phyloP scores from a whole-genome alignment of 305 asterid species.

The Fraxinus dipetala region DNA sequence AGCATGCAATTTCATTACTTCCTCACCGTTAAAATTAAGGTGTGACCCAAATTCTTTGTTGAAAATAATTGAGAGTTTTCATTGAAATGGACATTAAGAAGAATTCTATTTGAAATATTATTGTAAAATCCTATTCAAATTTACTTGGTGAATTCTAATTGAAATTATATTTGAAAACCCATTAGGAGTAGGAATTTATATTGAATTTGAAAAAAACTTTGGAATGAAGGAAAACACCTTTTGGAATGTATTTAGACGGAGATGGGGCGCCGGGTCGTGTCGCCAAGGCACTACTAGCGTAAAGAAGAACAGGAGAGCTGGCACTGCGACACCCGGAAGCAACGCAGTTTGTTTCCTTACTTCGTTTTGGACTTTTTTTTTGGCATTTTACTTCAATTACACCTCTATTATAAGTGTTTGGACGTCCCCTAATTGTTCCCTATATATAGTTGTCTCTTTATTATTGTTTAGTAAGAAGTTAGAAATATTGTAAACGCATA shows the following conservation, averaged over 20 bases:
- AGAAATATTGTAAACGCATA: too few relatives aligned
- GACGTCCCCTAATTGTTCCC: neutral
- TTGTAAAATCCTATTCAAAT: too few relatives aligned
- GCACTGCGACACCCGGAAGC: neutral
- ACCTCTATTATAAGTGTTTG: neutral
- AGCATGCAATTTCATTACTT: conserved; percentile 46
- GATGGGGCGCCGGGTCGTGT: neutral
- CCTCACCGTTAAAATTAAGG: conserved; percentile 25
- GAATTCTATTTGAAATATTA: neutral
- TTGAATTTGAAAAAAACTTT: neutral
- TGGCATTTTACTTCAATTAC: neutral
- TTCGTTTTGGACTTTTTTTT: neutral
- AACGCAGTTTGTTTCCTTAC: neutral
- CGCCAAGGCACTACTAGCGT: neutral
- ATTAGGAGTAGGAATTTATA: neutral
- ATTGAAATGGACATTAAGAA: neutral
- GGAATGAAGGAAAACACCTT: neutral
- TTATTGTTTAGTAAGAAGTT: neutral
- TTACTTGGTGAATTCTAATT: neutral
- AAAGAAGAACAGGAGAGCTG: neutral
- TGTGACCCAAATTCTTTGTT: neutral
- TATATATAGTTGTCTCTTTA: too few relatives aligned
- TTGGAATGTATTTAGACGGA: neutral
- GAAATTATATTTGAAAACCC: neutral
- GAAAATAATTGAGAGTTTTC: neutral